Evolutionary conservation across 2,329 filamentous ascomycete species (phyloP).

Genomic region (Nakataea oryzae): DNA sequence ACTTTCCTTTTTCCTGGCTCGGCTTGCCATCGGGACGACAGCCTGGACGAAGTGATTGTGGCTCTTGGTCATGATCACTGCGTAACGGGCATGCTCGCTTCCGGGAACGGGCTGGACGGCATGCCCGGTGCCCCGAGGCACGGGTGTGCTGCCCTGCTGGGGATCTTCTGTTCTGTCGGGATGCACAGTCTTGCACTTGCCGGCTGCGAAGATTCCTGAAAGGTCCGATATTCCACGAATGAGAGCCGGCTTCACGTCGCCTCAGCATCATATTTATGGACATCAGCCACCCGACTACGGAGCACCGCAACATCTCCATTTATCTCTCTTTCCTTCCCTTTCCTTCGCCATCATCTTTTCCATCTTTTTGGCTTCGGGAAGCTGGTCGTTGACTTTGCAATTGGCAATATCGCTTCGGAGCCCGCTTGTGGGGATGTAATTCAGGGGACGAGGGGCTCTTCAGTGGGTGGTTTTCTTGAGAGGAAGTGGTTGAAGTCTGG

Average conservation of each 20-base stretch:
- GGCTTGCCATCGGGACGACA: conserved; percentile 17
- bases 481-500: neutral
- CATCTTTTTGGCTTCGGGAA: conserved; percentile 6
- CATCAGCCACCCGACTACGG: neutral
- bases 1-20: conserved; percentile 19
- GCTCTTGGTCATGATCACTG: neutral
- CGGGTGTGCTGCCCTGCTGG: neutral
- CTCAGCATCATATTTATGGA: neutral
- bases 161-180: neutral
- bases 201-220: neutral
- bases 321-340: conserved; percentile 5
- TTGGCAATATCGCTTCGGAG: conserved; percentile 18
- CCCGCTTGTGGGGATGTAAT: conserved; percentile 25
- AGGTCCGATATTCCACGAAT: neutral
- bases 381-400: conserved; percentile 13
- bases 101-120: conserved; percentile 13
- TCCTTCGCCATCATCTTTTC: conserved; percentile 3
- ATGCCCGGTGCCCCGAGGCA: conserved; percentile 12
- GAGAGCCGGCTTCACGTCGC: neutral
- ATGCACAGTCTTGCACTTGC: neutral
- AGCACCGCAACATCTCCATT: conserved; percentile 6
- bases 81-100: neutral
- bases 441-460: conserved; percentile 18
- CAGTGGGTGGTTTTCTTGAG: neutral
- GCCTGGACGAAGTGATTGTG: neutral